Evolutionary conservation across 202 grass and related monocot species (phyloP).

Genomic region (Eragrostis tef): DNA sequence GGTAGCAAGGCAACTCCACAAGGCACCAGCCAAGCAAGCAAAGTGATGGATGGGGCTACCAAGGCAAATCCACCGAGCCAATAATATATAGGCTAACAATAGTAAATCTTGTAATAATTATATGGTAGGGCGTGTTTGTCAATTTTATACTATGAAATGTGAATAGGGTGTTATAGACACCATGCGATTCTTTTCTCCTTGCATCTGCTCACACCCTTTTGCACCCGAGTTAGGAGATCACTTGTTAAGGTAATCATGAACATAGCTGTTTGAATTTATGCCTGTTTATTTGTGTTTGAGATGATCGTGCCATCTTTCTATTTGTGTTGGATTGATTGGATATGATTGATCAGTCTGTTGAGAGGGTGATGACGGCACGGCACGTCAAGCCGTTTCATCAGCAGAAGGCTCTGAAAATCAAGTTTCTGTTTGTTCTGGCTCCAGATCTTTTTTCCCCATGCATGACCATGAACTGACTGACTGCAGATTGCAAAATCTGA

Average conservation of each 20-base stretch:
- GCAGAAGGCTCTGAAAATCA: slow-evolving; percentile 11
- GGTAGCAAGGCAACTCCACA: too few relatives aligned
- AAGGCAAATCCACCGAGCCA: neutral
- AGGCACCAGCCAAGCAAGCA: too few relatives aligned
- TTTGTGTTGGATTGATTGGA: neutral
- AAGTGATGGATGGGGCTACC: too few relatives aligned
- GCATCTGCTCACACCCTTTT: slow-evolving; percentile 20
- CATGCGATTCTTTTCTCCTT: slow-evolving; percentile 2
- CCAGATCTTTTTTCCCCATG: neutral
- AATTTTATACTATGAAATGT: slow-evolving; percentile 40
- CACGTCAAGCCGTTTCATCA: slow-evolving; percentile 19
- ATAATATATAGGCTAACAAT: slow-evolving; percentile 33
- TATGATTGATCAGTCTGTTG: neutral
- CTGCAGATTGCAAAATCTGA: neutral
- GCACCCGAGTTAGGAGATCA: neutral
- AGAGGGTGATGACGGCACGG: slow-evolving; percentile 3
- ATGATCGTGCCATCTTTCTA: neutral
- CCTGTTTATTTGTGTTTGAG: neutral
- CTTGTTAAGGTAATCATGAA: slow-evolving; percentile 16
- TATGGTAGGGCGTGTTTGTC: slow-evolving; percentile 18
- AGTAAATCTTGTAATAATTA: slow-evolving; percentile 47
- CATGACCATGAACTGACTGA: slow-evolving; percentile 26
- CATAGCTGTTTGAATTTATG: neutral
- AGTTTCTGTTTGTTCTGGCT: neutral
- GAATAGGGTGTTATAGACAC: slow-evolving; percentile 48